Evolutionary conservation across 257 asterid species (phyloP).

Genomic region (Nicotiana tabacum): DNA sequence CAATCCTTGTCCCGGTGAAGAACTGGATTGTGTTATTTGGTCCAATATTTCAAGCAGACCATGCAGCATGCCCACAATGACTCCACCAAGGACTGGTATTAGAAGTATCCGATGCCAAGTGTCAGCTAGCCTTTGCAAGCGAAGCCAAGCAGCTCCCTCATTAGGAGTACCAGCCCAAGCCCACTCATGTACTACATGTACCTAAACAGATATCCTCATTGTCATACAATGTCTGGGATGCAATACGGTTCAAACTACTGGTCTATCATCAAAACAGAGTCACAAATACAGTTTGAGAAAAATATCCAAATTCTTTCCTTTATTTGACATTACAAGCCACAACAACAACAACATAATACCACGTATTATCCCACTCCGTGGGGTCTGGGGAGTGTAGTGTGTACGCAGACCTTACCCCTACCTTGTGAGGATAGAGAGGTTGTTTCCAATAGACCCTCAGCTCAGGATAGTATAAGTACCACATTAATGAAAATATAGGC

Average conservation of each 20-base stretch:
- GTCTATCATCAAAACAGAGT: not conserved
- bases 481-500: too few species aligned
- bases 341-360: not conserved
- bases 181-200: conserved; percentile 90
- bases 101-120: conserved; percentile 94
- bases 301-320: not conserved
- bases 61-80: conserved; percentile 90
- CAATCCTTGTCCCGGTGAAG: conserved; percentile 75
- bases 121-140: conserved; percentile 79
- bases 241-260: not conserved
- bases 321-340: not conserved
- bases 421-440: too few species aligned
- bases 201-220: conserved; percentile 39
- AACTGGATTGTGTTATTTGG: conserved; percentile 71
- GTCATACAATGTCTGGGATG: not conserved
- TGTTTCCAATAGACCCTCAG: too few species aligned
- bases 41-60: conserved; percentile 83
- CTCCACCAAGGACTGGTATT: conserved; percentile 94
- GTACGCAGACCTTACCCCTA: too few species aligned
- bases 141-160: conserved; percentile 98
- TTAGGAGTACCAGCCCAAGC: conserved; percentile 99
- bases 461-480: too few species aligned
- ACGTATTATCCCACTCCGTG: too few species aligned
- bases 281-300: not conserved
- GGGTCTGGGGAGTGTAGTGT: too few species aligned